Evolutionary conservation across 2,329 filamentous ascomycete genomes (phyloP), one percentile per base, ranked within the genome.

Genomic region (Raffaelea deltoideospora): DNA sequence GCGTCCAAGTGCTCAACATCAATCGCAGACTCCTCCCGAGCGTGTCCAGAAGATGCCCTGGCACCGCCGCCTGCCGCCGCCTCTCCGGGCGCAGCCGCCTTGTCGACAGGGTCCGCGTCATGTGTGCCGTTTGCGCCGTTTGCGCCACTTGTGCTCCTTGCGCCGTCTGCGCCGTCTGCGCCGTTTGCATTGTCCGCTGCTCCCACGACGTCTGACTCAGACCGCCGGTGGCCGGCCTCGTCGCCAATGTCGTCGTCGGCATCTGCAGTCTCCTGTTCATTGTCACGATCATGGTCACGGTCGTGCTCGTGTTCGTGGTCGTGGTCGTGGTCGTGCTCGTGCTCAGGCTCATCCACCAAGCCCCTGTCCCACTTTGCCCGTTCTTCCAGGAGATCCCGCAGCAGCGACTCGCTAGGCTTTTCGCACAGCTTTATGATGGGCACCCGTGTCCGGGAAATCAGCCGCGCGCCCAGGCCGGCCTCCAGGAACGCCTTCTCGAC

Each of bases 391-490:
- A 92, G 64, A 38, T 72, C 73, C 10, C 60, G 52, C 13, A 68
- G 68, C 2, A 92, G 63, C 39, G 68, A 62, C 2, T 66, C 55
- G 0, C 70, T 65, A 3, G 85, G 85, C 30, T 60, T 69, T 52
- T 88, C 69, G 49, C 85, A 93, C 14, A 94, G 66, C 51, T 92
- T 90, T 52, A 94, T 78, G 45, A 94, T 92, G 0, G 86, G 84
- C 4, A 93, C 79, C 42, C 85, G 69, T 2, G 85, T 90, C 37
- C 76, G 72, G 2, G 79, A 81, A 3, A 94, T 64, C 4, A 93
- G 63, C 5, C 83, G 72, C 14, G 82, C 85, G 3, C 84, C 84
- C 44, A 81, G 72, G 0, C 81, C 82, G 21, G 69, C 60, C 14
- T 80, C 68, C 5, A 93, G 63, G 11, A 93, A 67, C 3, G 71